Evolutionary conservation across 148 eudicot genomes (phyloP), one percentile per base, ranked within the genome.

Genomic region (Polygonum aviculare): DNA sequence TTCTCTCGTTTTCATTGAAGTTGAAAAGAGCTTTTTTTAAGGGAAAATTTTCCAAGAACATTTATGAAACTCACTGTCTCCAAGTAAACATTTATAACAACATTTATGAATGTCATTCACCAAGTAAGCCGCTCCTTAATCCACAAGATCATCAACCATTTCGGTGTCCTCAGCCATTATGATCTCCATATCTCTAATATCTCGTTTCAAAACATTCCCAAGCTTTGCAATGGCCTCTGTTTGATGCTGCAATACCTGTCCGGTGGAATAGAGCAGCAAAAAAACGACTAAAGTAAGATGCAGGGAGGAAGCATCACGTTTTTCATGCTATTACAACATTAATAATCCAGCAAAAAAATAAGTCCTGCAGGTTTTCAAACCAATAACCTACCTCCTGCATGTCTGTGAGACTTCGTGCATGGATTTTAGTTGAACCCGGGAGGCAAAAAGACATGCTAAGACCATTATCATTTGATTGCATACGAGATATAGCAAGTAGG

Each of bases 121-220:
- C 21, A 12, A 19, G 63, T 3, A 33, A 14, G 12, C 26, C 7
- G 40, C 44, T 65, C 2, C 41, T 65, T 65, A 67, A 14, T 67
- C 72, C 72, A 38, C 72, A 67, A 36, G 41, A 72, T 74, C 48
- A 49, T 84, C 89, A 5, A 75, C 75, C 90, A 86, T 87, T 81
- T 89, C 90, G n/a, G 87, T 83, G 74, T 90, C 98, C 80, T 95
- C 96, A 1, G 97, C 85, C 97, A 95, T 92, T 57, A 95, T 92
- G 38, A 95, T 92, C 84, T 95, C 98, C 91, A 87, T 86, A 71
- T 95, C 96, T 77, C 98, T 83, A 59, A 88, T 73, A 72, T 92
- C 97, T 79, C 94, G 82, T 81, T 90, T 95, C 88, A 95, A 78
- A 77, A 89, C 97, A 83, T 81, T 91, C 49, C 92, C 98, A 36